Conservation (phyloP, 225 moss, liverwort and hornwort species). For the Pleurozium schreberi region DNA sequence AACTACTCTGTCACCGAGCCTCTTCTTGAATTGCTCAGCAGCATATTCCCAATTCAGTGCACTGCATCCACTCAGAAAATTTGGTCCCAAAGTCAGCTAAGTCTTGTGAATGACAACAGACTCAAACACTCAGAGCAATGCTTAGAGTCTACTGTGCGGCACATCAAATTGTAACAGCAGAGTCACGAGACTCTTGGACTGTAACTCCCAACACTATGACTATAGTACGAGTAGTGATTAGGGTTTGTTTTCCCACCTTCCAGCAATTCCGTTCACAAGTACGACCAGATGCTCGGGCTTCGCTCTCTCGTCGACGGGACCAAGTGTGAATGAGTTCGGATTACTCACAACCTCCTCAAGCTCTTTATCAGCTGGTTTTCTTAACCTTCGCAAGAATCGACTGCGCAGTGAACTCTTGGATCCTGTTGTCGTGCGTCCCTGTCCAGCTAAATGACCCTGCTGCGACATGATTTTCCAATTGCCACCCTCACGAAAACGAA, state of each 20-base stretch:
- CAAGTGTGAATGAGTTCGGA: conserved; percentile 7
- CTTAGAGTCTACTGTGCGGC: background rate
- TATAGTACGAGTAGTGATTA: background rate
- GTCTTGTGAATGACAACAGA: background rate
- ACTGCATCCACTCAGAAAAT: conserved; percentile 25
- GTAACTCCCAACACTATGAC: too few relatives aligned
- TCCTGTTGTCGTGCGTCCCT: background rate
- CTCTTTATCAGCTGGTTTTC: background rate
- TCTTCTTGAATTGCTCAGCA: conserved; percentile 32
- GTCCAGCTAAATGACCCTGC: background rate
- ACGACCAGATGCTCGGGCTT: conserved; percentile 65
- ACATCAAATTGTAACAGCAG: background rate
- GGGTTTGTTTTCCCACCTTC: conserved; percentile 19
- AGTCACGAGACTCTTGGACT: background rate
- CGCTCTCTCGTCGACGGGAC: background rate
- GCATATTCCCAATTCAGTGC: conserved; percentile 55
- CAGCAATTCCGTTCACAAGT: conserved; percentile 76
- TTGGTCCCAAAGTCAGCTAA: background rate
- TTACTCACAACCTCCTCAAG: background rate
- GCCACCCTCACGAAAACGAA: background rate
- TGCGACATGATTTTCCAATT: background rate
- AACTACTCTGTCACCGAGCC: conserved; percentile 35
- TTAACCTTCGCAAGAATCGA: background rate
- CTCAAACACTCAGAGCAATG: background rate
- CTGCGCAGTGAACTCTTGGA: background rate